Percentiles rank a stretch among this genome's conserved stretches.
Evolutionary conservation across 352 stramenopile genomes (phyloP).

Genomic region (Globisporangium spiculum): DNA sequence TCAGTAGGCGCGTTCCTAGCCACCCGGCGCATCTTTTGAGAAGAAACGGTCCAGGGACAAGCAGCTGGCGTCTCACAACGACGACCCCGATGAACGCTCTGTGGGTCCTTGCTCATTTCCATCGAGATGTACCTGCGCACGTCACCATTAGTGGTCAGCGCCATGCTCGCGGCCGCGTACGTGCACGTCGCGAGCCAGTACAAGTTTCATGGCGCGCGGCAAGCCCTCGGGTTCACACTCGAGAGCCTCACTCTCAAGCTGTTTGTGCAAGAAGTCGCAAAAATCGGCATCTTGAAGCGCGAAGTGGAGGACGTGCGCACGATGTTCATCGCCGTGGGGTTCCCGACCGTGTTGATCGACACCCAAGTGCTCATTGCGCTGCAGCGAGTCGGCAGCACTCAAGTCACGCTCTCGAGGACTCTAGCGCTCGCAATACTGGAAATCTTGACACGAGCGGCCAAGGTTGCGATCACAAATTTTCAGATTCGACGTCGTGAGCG

Average conservation of each 20-base stretch:
- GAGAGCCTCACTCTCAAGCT: constrained; percentile 4
- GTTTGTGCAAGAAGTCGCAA: constrained; percentile 27
- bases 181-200: too few relatives aligned
- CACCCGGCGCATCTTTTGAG: too few relatives aligned
- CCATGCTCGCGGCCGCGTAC: too few relatives aligned
- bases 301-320: constrained; percentile 28
- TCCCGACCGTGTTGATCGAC: constrained; percentile 43
- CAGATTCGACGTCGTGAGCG: too few relatives aligned
- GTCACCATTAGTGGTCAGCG: too few relatives aligned
- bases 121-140: too few relatives aligned
- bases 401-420: constrained; percentile 22
- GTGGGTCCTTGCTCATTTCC: too few relatives aligned
- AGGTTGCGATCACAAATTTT: constrained; percentile 7
- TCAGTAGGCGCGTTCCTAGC: too few relatives aligned
- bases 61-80: too few relatives aligned
- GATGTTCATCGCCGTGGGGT: constrained; percentile 30
- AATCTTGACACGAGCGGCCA: constrained; percentile 24
- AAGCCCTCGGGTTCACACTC: not conserved
- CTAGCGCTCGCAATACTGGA: constrained; percentile 30
- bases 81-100: too few relatives aligned
- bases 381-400: constrained; percentile 23
- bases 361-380: constrained; percentile 37
- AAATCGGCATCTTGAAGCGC: constrained; percentile 29
- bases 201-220: not conserved
- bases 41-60: too few relatives aligned